Evolutionary conservation across 2,329 filamentous ascomycete species (phyloP).

Genomic region (Diaporthe capsici): DNA sequence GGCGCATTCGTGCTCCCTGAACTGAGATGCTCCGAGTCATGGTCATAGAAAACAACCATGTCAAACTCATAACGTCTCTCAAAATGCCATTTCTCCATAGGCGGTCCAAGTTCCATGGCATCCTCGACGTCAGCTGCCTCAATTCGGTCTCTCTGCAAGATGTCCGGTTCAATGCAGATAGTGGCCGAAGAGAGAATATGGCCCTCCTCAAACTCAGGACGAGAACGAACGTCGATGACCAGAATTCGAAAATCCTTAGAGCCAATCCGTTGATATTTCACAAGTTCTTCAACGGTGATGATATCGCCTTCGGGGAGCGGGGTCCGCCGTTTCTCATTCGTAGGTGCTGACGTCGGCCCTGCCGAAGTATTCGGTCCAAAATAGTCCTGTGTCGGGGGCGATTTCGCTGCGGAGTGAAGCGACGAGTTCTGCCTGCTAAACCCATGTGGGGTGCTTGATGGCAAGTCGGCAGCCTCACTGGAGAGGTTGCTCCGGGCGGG

Average conservation of each 20-base stretch:
- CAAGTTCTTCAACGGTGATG: constrained; percentile 79
- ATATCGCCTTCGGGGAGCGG: constrained; percentile 67
- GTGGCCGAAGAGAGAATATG: constrained; percentile 88
- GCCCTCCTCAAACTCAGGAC: constrained; percentile 86
- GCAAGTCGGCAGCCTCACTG: constrained; percentile 74
- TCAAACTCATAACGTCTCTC: constrained; percentile 82
- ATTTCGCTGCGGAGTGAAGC: constrained; percentile 41
- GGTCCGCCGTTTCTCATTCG: constrained; percentile 58
- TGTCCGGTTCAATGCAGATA: constrained; percentile 88
- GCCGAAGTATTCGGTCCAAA: constrained; percentile 43
- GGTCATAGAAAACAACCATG: constrained; percentile 91
- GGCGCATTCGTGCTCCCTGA: constrained; percentile 63
- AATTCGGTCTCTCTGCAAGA: constrained; percentile 77
- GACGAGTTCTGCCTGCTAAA: constrained; percentile 72
- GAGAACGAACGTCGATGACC: constrained; percentile 86
- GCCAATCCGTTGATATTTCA: constrained; percentile 74
- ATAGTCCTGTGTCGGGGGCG: constrained; percentile 50
- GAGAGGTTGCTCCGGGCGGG: constrained; percentile 81
- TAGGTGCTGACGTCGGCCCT: constrained; percentile 28
- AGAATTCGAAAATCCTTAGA: constrained; percentile 74
- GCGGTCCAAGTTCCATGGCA: constrained; percentile 78
- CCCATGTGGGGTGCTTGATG: constrained; percentile 74
- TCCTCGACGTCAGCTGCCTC: constrained; percentile 75
- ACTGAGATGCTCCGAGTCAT: constrained; percentile 72
- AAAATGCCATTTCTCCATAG: constrained; percentile 83